These are phyloP conservation scores for Nymphaea thermarum DNA, from an alignment of 164 flowering plant species.

Conservation along the genomic window DNA sequence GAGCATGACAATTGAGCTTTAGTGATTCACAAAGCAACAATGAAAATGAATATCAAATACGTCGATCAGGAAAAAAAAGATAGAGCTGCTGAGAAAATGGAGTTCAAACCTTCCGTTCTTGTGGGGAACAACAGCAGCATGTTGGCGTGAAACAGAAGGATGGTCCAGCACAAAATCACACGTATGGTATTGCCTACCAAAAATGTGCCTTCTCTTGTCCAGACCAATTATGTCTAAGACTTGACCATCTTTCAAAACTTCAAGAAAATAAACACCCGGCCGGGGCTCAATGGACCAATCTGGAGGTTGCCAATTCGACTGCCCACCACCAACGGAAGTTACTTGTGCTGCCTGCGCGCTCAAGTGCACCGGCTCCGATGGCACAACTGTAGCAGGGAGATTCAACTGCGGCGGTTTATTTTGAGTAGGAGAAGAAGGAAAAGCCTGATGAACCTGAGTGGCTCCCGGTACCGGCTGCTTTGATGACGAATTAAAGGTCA, in stretches of 20 bases:
- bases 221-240: conserved; percentile 60
- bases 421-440: conserved; percentile 17
- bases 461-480: conserved; percentile 7
- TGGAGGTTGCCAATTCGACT: conserved; percentile 93
- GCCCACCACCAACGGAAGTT: conserved; percentile 86
- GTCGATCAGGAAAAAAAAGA: no score
- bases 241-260: conserved; percentile 82
- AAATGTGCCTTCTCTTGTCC: conserved; percentile 65
- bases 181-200: conserved; percentile 76
- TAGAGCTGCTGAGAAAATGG: background rate
- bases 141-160: conserved; percentile 95
- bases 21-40: no score
- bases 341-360: conserved; percentile 26
- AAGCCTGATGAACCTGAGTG: conserved; percentile 8
- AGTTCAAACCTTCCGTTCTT: conserved; percentile 81
- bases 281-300: conserved; percentile 99
- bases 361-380: conserved; percentile 16
- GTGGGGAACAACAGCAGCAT: conserved; percentile 95
- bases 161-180: conserved; percentile 98
- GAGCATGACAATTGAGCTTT: no score
- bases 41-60: no score
- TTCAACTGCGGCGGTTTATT: conserved; percentile 21
- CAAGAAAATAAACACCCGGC: conserved; percentile 76
- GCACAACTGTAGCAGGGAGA: conserved; percentile 13
- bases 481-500: conserved; percentile 33